Percentiles rank a stretch among this genome's conserved stretches.
Conservation (phyloP, 225 moss, liverwort and hornwort genomes). For the Physcomitrellopsis africana region DNA sequence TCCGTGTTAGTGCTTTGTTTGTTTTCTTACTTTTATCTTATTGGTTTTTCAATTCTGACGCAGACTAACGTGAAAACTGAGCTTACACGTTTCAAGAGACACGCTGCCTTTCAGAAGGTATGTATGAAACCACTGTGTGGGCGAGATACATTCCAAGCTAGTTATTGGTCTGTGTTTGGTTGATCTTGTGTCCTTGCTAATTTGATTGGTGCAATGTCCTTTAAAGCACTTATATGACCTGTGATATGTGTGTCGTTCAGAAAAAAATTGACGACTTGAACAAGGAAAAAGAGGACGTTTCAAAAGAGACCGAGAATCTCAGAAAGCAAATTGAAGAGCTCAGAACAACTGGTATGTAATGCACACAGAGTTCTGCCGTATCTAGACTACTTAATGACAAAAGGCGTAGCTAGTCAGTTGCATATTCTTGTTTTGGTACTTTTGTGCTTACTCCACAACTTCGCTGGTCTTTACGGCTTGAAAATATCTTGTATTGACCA, state of each 20-base stretch:
- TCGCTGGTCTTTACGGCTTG: neutral
- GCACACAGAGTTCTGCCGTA: neutral
- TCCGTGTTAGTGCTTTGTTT: constrained; percentile 11
- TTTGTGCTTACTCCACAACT: constrained; percentile 14
- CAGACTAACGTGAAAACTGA: constrained; percentile 67
- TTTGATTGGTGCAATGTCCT: constrained; percentile 1
- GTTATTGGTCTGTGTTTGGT: constrained; percentile 2
- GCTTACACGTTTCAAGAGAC: constrained; percentile 85
- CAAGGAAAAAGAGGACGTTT: constrained; percentile 85
- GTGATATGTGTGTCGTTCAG: constrained; percentile 43
- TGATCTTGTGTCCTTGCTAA: constrained; percentile 13
- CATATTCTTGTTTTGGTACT: neutral
- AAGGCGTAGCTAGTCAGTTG: constrained; percentile 1
- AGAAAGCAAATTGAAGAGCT: constrained; percentile 87
- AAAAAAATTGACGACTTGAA: constrained; percentile 77
- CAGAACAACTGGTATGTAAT: constrained; percentile 72
- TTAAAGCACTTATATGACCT: constrained; percentile 18
- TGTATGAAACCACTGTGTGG: neutral
- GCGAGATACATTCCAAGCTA: neutral
- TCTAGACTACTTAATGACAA: neutral
- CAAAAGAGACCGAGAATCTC: constrained; percentile 63
- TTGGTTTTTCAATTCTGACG: constrained; percentile 13
- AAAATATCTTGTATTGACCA: constrained; percentile 11
- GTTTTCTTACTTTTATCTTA: constrained; percentile 27
- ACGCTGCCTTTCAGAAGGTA: constrained; percentile 89